Conservation (phyloP, 225 moss, liverwort and hornwort genomes). For the Pseudoscleropodium purum region DNA sequence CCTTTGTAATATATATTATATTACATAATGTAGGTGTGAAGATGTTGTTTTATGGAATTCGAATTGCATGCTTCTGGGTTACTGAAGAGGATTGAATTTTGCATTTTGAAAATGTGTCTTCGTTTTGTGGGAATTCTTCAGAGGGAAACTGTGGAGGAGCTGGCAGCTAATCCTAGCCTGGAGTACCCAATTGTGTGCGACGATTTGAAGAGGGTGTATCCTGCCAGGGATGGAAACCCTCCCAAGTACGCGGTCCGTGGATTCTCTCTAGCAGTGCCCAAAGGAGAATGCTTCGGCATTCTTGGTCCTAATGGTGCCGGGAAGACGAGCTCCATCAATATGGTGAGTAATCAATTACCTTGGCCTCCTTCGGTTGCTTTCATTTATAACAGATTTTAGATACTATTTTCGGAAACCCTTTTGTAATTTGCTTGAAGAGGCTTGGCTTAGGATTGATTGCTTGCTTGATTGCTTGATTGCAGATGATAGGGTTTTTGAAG, state of each 20-base stretch:
- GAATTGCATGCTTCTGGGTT: neutral
- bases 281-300: conserved; percentile 78
- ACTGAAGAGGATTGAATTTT: neutral
- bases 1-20: neutral
- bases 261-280: conserved; percentile 64
- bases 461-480: neutral
- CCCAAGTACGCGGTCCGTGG: conserved; percentile 71
- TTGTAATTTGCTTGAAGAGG: neutral
- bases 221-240: conserved; percentile 75
- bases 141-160: conserved; percentile 49
- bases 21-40: too few relatives aligned
- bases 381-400: neutral
- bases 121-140: neutral
- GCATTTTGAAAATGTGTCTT: neutral
- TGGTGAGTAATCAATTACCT: conserved; percentile 14
- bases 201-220: conserved; percentile 68
- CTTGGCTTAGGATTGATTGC: neutral
- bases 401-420: neutral
- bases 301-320: conserved; percentile 91
- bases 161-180: conserved; percentile 14
- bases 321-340: conserved; percentile 81
- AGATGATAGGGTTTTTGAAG: conserved; percentile 90
- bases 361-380: neutral
- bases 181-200: conserved; percentile 70
- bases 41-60: neutral